Evolutionary conservation across 441 rosid genomes (phyloP).

Genomic region (Sinapis alba): DNA sequence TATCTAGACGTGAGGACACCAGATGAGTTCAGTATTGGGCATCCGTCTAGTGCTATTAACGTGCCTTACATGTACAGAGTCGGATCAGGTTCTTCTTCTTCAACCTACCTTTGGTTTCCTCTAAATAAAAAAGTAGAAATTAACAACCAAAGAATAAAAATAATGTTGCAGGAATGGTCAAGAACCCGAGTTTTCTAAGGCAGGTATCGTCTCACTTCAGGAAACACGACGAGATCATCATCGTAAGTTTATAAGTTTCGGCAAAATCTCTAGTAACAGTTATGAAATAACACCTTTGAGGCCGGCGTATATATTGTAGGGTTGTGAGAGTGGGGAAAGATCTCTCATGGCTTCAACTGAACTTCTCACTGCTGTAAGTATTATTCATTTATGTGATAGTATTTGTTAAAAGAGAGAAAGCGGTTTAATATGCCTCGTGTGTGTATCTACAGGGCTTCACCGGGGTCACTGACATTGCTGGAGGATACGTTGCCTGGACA

Average conservation of each 20-base stretch:
- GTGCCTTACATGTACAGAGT: conserved; percentile 83
- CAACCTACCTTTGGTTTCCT: not conserved
- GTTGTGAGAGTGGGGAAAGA: conserved; percentile 75
- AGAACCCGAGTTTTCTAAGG: conserved; percentile 64
- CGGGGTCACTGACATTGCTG: conserved; percentile 70
- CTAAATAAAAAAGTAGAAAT: not conserved
- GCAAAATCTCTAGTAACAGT: not conserved
- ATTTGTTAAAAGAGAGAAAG: not conserved
- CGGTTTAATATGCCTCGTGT: not conserved
- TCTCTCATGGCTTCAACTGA: conserved; percentile 84
- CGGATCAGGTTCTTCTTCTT: conserved; percentile 69
- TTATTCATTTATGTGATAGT: not conserved
- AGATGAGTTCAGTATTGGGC: conserved; percentile 82
- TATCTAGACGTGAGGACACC: conserved; percentile 83
- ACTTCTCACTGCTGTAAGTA: conserved; percentile 74
- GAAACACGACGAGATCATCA: conserved; percentile 78
- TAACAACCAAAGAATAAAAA: conserved; percentile 7
- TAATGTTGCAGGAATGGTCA: conserved; percentile 58
- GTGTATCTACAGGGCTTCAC: conserved; percentile 68
- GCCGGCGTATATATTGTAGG: conserved; percentile 42
- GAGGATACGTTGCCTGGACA: conserved; percentile 80
- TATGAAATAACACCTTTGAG: not conserved
- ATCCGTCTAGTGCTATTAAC: conserved; percentile 76
- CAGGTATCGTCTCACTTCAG: conserved; percentile 65
- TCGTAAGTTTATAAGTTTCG: conserved; percentile 48